phyloP scores from a whole-genome alignment of 148 eudicot genomes.

The Rhododendron kiyosumense region DNA sequence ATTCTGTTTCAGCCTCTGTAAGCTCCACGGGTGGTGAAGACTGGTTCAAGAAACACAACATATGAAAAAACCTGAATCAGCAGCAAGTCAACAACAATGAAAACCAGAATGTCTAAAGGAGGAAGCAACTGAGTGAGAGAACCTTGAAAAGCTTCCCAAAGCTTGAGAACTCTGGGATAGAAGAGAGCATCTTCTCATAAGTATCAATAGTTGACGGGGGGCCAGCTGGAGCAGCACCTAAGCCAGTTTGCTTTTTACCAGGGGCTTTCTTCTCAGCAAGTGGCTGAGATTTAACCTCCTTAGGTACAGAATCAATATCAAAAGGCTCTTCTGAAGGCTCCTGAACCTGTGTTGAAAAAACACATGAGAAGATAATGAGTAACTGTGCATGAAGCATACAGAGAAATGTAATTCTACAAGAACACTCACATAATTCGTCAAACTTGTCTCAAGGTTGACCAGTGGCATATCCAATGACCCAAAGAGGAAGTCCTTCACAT shows the following conservation, averaged over 20 bases:
- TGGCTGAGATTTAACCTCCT: constrained; percentile 89
- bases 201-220: constrained; percentile 69
- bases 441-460: constrained; percentile 75
- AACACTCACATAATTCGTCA: constrained; percentile 82
- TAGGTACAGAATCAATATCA: constrained; percentile 77
- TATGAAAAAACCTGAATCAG: background rate
- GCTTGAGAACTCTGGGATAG: constrained; percentile 73
- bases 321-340: constrained; percentile 86
- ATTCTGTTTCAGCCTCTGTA: constrained; percentile 97
- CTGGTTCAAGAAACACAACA: constrained; percentile 33
- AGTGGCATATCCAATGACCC: constrained; percentile 87
- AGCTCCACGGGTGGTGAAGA: constrained; percentile 93
- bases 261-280: constrained; percentile 86
- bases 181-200: constrained; percentile 77
- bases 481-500: constrained; percentile 79
- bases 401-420: background rate
- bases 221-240: constrained; percentile 66
- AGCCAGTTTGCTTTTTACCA: constrained; percentile 82
- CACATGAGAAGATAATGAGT: constrained; percentile 5
- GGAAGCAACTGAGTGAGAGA: constrained; percentile 6
- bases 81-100: background rate
- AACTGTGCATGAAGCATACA: constrained; percentile 5
- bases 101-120: constrained; percentile 1
- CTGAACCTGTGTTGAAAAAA: constrained; percentile 25
- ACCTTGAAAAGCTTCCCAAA: constrained; percentile 98